A percentile compares a stretch with the other conserved stretches of the same genome.
phyloP scores from a whole-genome alignment of 176 grass and related monocot species.

The Otatea glauca region DNA sequence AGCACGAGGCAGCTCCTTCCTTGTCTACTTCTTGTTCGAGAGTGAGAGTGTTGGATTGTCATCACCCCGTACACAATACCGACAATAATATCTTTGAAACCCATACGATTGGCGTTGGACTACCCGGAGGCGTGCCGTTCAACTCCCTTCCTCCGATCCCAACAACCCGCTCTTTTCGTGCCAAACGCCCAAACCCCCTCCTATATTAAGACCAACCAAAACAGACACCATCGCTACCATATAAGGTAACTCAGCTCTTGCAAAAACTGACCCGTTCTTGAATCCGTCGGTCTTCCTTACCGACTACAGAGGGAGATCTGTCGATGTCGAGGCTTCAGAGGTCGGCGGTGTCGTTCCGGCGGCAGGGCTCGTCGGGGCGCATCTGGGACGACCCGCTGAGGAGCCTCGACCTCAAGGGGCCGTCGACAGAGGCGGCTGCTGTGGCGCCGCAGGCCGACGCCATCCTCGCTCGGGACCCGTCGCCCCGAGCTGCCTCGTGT shows the following conservation, averaged over 20 bases:
- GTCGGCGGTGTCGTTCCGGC: constrained; percentile 66
- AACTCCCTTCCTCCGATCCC: constrained; percentile 19
- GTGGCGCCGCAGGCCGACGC: background rate
- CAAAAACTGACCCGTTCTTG: background rate
- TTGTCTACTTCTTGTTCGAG: no score
- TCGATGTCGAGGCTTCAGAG: constrained; percentile 60
- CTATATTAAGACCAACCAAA: constrained; percentile 36
- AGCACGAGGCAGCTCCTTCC: no score
- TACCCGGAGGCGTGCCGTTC: background rate
- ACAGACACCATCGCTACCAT: background rate
- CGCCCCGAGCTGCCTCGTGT: background rate
- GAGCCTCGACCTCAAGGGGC: constrained; percentile 31
- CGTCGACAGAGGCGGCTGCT: background rate
- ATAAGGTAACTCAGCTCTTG: background rate
- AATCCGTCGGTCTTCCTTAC: background rate
- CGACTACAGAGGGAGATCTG: no score
- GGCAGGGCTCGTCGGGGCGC: constrained; percentile 67
- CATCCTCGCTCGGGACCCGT: background rate
- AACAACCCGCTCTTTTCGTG: constrained; percentile 25
- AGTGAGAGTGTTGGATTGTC: no score
- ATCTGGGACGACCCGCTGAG: constrained; percentile 53
- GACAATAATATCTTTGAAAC: background rate
- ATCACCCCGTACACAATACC: no score
- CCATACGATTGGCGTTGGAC: constrained; percentile 21
- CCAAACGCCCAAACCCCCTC: constrained; percentile 24